Conservation (phyloP, 1,284 basidiomycete genomes). For the Polyporus tsugae region DNA sequence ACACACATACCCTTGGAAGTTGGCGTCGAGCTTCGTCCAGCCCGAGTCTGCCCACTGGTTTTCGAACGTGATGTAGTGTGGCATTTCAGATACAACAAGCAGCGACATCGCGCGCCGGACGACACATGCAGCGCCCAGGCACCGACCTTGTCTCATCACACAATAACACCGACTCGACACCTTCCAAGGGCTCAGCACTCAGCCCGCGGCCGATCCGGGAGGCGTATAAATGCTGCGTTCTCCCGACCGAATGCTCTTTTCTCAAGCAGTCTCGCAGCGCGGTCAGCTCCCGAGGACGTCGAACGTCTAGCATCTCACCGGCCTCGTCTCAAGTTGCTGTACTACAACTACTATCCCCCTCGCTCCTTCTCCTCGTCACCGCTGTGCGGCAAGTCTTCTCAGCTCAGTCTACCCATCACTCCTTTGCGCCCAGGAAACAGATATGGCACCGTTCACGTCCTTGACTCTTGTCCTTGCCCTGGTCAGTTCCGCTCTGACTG, state of each 20-base stretch:
- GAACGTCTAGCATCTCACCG: constrained; percentile 30
- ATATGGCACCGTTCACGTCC: constrained; percentile 28
- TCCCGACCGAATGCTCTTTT: background rate
- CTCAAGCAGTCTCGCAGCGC: constrained; percentile 31
- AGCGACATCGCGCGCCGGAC: background rate
- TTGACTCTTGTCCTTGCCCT: constrained; percentile 42
- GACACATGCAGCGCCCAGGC: background rate
- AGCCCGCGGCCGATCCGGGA: background rate
- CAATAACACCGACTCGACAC: background rate
- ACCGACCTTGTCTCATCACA: background rate
- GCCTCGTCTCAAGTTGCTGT: constrained; percentile 11
- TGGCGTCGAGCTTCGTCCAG: background rate
- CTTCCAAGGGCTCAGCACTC: background rate
- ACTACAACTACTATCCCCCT: constrained; percentile 7
- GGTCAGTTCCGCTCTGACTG: constrained; percentile 49
- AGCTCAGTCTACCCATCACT: background rate
- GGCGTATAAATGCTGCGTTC: constrained; percentile 11
- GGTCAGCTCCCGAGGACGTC: constrained; percentile 30
- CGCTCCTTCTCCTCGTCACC: constrained; percentile 13
- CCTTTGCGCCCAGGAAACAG: background rate
- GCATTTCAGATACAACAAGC: background rate
- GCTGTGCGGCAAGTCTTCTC: constrained; percentile 27
- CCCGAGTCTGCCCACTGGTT: background rate
- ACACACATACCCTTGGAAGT: constrained; percentile 3
- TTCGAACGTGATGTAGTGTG: background rate